Conservation (phyloP, 495 filamentous ascomycete genomes). For the Aspergillus sclerotiicarbonarius region DNA sequence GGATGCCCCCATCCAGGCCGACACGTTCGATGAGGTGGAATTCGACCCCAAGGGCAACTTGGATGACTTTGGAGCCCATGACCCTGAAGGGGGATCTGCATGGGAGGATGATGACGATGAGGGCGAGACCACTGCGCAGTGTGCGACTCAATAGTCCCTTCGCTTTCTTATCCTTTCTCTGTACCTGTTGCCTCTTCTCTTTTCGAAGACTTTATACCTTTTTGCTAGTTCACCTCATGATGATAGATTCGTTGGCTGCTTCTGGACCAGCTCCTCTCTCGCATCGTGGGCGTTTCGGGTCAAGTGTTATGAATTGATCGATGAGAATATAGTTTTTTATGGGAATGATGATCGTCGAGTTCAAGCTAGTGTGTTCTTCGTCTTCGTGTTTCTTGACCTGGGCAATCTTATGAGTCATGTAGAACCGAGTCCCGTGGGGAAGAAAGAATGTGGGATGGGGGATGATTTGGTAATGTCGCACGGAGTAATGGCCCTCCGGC, state of each 20-base stretch:
- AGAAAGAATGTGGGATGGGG: neutral
- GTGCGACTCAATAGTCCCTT: conserved; percentile 72
- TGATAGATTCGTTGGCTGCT: conserved; percentile 22
- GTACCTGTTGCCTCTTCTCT: conserved; percentile 8
- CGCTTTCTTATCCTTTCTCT: conserved; percentile 7
- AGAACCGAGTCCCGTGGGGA: neutral
- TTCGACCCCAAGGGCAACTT: conserved; percentile 78
- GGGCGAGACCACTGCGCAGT: conserved; percentile 61
- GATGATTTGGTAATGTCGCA: no score
- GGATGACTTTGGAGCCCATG: conserved; percentile 72
- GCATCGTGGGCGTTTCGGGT: conserved; percentile 23
- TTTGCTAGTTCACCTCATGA: conserved; percentile 10
- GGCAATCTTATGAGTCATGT: no score
- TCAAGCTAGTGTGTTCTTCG: neutral
- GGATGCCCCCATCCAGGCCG: conserved; percentile 56
- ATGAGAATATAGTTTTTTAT: neutral
- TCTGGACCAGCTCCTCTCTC: conserved; percentile 15
- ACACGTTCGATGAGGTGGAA: conserved; percentile 81
- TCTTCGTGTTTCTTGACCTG: no score
- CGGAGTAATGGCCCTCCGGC: no score
- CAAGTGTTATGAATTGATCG: neutral
- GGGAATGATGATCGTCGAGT: neutral
- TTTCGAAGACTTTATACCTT: conserved; percentile 14
- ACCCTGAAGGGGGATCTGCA: conserved; percentile 66
- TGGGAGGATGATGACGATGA: conserved; percentile 82